A percentile compares a stretch with the other conserved stretches of the same genome.
Conservation (phyloP, 768 basidiomycete genomes). For the Naganishia kalamii region DNA sequence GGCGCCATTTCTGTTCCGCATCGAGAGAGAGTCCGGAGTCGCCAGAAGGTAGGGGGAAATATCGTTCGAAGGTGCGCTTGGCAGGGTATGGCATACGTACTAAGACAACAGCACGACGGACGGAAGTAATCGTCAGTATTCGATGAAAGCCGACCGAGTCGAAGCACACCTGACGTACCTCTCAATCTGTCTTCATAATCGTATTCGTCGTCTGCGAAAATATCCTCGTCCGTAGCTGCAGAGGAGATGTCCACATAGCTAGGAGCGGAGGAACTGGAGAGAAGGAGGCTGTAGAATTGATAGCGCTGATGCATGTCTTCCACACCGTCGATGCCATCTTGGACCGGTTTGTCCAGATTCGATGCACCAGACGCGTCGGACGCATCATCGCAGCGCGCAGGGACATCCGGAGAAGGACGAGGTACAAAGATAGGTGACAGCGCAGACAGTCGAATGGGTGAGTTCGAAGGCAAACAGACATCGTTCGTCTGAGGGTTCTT, state of each 20-base stretch:
- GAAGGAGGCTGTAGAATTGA: background rate
- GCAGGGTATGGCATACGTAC: background rate
- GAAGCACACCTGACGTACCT: background rate
- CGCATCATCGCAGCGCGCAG: background rate
- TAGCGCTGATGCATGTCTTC: too few relatives aligned
- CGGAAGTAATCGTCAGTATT: background rate
- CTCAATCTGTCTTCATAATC: background rate
- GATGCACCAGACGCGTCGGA: background rate
- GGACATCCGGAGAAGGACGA: background rate
- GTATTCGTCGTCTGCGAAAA: slow-evolving; percentile 7
- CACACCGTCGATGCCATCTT: background rate
- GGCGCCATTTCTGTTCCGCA: too few relatives aligned
- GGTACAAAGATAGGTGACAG: background rate
- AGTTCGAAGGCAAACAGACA: background rate
- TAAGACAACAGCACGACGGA: background rate
- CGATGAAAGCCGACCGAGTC: background rate
- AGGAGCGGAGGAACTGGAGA: background rate
- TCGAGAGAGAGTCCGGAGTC: background rate
- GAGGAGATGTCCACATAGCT: background rate
- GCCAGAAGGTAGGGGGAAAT: background rate
- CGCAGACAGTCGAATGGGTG: background rate
- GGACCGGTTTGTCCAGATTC: background rate
- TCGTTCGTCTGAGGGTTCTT: background rate
- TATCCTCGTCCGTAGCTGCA: background rate
- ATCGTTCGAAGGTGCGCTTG: background rate